Evolutionary conservation across 2,329 filamentous ascomycete species (phyloP).

Genomic region (Akanthomyces dipterigenus): DNA sequence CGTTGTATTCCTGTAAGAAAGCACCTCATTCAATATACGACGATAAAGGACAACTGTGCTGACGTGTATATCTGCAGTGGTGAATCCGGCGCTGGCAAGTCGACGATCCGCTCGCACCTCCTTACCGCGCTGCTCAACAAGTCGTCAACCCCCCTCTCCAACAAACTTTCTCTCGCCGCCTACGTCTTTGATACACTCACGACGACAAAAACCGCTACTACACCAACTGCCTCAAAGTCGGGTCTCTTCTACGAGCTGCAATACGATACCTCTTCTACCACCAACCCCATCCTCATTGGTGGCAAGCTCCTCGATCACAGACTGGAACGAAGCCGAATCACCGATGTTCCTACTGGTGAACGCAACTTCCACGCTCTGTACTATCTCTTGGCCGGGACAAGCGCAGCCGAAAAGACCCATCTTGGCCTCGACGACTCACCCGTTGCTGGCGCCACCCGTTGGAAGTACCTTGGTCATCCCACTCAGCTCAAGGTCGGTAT

Average conservation of each 20-base stretch:
- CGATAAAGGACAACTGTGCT: constrained; percentile 15
- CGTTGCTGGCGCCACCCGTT: constrained; percentile 64
- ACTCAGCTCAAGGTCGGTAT: constrained; percentile 96
- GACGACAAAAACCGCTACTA: constrained; percentile 94
- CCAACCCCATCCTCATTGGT: constrained; percentile 82
- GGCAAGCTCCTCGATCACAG: constrained; percentile 92
- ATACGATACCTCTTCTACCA: constrained; percentile 82
- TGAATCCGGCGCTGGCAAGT: constrained; percentile 94
- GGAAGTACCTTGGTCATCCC: constrained; percentile 93
- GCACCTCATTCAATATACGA: not conserved
- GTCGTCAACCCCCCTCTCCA: constrained; percentile 86
- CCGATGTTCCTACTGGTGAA: constrained; percentile 89
- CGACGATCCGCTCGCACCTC: constrained; percentile 84
- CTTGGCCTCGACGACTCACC: constrained; percentile 52
- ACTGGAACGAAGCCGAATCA: constrained; percentile 83
- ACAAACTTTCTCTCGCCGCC: constrained; percentile 84
- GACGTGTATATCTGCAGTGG: constrained; percentile 50
- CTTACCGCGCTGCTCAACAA: constrained; percentile 80
- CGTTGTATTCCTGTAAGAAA: constrained; percentile 79
- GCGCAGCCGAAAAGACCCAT: constrained; percentile 81
- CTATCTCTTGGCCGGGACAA: constrained; percentile 90
- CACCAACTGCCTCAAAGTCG: constrained; percentile 89
- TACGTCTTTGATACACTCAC: constrained; percentile 96
- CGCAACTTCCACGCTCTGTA: constrained; percentile 95
- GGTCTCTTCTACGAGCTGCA: constrained; percentile 94